Evolutionary conservation across 176 grass and related monocot species (phyloP).

Genomic region (Bonia amplexicaulis): DNA sequence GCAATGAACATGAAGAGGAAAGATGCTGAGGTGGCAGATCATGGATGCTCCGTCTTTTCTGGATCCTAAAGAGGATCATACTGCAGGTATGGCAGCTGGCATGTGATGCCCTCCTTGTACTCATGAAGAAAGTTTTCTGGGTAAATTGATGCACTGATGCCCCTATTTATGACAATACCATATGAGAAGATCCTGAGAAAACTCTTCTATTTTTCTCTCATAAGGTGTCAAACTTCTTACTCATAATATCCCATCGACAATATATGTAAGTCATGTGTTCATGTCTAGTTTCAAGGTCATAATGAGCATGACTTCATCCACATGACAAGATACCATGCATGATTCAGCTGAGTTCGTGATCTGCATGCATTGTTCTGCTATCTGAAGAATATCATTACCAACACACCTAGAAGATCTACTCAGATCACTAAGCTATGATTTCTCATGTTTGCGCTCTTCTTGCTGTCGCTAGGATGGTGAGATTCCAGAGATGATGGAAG

Average conservation of each 20-base stretch:
- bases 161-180: neutral
- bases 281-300: neutral
- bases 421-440: neutral
- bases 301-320: neutral
- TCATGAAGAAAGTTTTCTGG: neutral
- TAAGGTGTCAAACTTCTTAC: neutral
- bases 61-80: slow-evolving; percentile 47
- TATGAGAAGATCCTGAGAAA: neutral
- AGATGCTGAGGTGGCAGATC: slow-evolving; percentile 28
- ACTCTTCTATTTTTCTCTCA: neutral
- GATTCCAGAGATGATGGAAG: slow-evolving; percentile 29
- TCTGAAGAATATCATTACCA: neutral
- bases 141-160: neutral
- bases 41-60: slow-evolving; percentile 41
- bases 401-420: neutral
- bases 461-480: slow-evolving; percentile 17
- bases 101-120: neutral
- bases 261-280: neutral
- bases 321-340: slow-evolving; percentile 14
- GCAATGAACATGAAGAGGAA: slow-evolving; percentile 53
- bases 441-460: neutral
- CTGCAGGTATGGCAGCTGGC: slow-evolving; percentile 29
- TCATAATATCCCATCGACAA: neutral
- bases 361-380: neutral
- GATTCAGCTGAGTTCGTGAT: neutral